These are phyloP conservation scores for Copromyces sp. DNA, from an alignment of 495 filamentous ascomycete genomes.

Conservation along the genomic window DNA sequence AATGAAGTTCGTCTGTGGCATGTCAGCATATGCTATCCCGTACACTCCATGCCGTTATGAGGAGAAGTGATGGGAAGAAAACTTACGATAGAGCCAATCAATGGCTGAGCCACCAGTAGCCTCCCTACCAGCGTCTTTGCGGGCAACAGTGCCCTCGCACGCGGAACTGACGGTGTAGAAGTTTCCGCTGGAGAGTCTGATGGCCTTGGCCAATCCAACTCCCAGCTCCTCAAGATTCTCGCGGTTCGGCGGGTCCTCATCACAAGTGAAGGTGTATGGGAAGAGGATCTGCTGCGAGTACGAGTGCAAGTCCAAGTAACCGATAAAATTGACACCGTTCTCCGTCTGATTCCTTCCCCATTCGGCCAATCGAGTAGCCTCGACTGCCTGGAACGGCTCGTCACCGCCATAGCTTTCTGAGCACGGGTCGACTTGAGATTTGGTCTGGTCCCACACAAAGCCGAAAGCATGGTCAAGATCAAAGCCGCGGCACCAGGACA, in stretches of 20 bases:
- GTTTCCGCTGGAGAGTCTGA: slow-evolving; percentile 64
- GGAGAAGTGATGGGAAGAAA: background rate
- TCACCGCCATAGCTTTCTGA: slow-evolving; percentile 86
- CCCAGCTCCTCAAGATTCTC: slow-evolving; percentile 89
- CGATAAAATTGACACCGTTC: slow-evolving; percentile 62
- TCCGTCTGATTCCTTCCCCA: slow-evolving; percentile 82
- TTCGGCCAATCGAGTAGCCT: slow-evolving; percentile 62
- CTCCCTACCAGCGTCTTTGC: slow-evolving; percentile 20
- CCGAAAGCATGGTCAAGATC: slow-evolving; percentile 83
- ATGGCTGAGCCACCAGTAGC: slow-evolving; percentile 70
- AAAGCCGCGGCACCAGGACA: slow-evolving; percentile 75
- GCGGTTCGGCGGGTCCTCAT: slow-evolving; percentile 62
- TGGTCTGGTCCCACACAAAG: slow-evolving; percentile 69
- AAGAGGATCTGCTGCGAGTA: slow-evolving; percentile 95
- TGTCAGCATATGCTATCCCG: slow-evolving; percentile 1
- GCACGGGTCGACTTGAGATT: slow-evolving; percentile 67
- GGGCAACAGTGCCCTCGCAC: slow-evolving; percentile 66
- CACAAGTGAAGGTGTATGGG: slow-evolving; percentile 82
- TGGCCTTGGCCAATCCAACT: slow-evolving; percentile 81
- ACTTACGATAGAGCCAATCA: slow-evolving; percentile 80
- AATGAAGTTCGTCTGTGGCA: slow-evolving; percentile 51
- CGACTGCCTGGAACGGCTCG: slow-evolving; percentile 71
- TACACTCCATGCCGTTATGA: background rate
- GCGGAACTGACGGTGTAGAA: slow-evolving; percentile 74
- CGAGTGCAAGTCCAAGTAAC: slow-evolving; percentile 83